Evolutionary conservation across 164 flowering plant genomes (phyloP).

Genomic region (Santalum album): DNA sequence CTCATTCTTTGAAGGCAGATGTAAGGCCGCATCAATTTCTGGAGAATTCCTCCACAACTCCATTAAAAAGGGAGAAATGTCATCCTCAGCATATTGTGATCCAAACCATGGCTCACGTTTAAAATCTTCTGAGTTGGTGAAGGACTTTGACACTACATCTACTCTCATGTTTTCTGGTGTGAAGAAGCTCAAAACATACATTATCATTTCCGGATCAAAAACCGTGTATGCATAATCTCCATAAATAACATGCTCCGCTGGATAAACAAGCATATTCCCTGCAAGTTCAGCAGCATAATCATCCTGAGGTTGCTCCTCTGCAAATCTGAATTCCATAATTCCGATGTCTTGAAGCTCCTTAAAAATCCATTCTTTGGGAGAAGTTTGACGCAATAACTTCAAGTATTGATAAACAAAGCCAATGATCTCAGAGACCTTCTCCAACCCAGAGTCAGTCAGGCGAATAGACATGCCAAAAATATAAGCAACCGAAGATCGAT

Average conservation of each 20-base stretch:
- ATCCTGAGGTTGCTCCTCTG: slow-evolving; percentile 94
- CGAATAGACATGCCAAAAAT: slow-evolving; percentile 73
- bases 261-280: slow-evolving; percentile 67
- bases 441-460: slow-evolving; percentile 84
- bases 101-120: slow-evolving; percentile 93
- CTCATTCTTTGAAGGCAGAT: slow-evolving; percentile 77
- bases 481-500: slow-evolving; percentile 74
- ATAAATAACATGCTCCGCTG: slow-evolving; percentile 78
- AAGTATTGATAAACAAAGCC: slow-evolving; percentile 83
- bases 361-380: slow-evolving; percentile 86
- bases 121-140: slow-evolving; percentile 44
- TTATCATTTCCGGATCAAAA: slow-evolving; percentile 71
- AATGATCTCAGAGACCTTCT: slow-evolving; percentile 74
- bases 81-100: slow-evolving; percentile 64
- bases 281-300: slow-evolving; percentile 97
- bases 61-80: slow-evolving; percentile 52
- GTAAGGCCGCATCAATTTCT: slow-evolving; percentile 51
- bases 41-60: slow-evolving; percentile 74
- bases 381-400: slow-evolving; percentile 52
- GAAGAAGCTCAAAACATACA: slow-evolving; percentile 50
- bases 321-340: slow-evolving; percentile 85
- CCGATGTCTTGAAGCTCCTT: slow-evolving; percentile 94
- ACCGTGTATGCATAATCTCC: slow-evolving; percentile 73
- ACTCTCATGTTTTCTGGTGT: slow-evolving; percentile 90
- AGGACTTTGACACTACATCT: slow-evolving; percentile 66